Conservation (phyloP, 2,329 filamentous ascomycete species). For the Gliomastix tumulicola region DNA sequence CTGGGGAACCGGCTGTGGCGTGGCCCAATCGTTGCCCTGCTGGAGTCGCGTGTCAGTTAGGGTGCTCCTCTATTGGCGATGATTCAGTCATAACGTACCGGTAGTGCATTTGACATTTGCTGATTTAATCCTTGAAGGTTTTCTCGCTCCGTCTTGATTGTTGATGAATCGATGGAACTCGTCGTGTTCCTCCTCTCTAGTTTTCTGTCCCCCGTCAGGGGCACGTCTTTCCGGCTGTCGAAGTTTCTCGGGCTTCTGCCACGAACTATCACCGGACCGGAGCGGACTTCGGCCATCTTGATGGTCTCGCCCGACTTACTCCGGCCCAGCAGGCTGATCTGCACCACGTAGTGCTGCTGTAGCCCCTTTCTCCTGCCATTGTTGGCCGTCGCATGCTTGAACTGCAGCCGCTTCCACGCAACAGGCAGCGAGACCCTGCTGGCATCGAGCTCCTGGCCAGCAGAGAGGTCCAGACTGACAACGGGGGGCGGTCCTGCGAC, state of each 20-base stretch:
- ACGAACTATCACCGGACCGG: constrained; percentile 89
- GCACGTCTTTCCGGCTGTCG: constrained; percentile 80
- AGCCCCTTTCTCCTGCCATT: constrained; percentile 90
- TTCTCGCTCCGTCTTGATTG: constrained; percentile 25
- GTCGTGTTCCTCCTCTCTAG: constrained; percentile 35
- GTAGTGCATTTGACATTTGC: constrained; percentile 17
- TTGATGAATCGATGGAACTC: constrained; percentile 19
- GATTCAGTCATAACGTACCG: no score
- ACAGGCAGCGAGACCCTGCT: constrained; percentile 75
- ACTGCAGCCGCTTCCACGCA: constrained; percentile 90
- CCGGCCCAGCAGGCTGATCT: constrained; percentile 75
- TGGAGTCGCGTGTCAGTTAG: constrained; percentile 20
- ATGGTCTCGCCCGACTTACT: constrained; percentile 60
- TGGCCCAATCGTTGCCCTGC: constrained; percentile 37
- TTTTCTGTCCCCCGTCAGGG: constrained; percentile 53
- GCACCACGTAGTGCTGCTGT: constrained; percentile 90
- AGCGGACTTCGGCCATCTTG: constrained; percentile 77
- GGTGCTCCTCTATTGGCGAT: no score
- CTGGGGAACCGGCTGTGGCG: constrained; percentile 26
- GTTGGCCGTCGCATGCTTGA: constrained; percentile 93
- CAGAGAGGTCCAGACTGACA: constrained; percentile 45
- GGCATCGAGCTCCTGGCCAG: constrained; percentile 66
- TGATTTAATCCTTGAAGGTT: constrained; percentile 15
- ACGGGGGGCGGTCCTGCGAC: constrained; percentile 43
- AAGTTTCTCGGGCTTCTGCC: constrained; percentile 92